A percentile compares a stretch with the other conserved stretches of the same genome.
phyloP scores from a whole-genome alignment of 1,284 basidiomycete genomes.

The Moesziomyces globuligerus region DNA sequence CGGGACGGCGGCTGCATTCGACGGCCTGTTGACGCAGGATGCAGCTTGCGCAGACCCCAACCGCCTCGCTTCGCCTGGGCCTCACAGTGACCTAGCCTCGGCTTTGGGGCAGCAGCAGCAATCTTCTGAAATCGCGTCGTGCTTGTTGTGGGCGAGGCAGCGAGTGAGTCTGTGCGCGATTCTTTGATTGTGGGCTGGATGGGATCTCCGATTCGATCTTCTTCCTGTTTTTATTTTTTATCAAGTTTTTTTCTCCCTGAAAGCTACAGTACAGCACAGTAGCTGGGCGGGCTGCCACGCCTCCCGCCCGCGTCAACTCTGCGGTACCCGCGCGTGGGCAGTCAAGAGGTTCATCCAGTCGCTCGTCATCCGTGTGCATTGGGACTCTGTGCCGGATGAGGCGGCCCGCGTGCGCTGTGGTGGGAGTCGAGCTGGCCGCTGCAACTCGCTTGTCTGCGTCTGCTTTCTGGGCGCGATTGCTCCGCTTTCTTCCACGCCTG shows the following conservation, averaged over 20 bases:
- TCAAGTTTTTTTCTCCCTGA: neutral
- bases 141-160: neutral
- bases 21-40: too few species aligned
- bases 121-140: neutral
- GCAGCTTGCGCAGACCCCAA: too few species aligned
- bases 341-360: neutral
- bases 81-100: neutral
- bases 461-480: neutral
- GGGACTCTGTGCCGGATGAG: neutral
- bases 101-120: too few species aligned
- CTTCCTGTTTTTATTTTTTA: neutral
- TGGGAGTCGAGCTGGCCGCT: neutral
- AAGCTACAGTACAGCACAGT: too few species aligned
- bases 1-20: too few species aligned
- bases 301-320: neutral
- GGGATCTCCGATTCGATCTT: neutral
- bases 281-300: too few species aligned
- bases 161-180: neutral
- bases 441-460: neutral
- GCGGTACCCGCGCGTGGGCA: too few species aligned
- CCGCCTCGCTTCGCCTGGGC: too few species aligned
- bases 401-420: neutral
- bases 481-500: neutral
- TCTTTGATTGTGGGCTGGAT: too few species aligned
- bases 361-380: neutral